phyloP scores from a whole-genome alignment of 2,329 filamentous ascomycete species.

The Sporothrix mexicana region DNA sequence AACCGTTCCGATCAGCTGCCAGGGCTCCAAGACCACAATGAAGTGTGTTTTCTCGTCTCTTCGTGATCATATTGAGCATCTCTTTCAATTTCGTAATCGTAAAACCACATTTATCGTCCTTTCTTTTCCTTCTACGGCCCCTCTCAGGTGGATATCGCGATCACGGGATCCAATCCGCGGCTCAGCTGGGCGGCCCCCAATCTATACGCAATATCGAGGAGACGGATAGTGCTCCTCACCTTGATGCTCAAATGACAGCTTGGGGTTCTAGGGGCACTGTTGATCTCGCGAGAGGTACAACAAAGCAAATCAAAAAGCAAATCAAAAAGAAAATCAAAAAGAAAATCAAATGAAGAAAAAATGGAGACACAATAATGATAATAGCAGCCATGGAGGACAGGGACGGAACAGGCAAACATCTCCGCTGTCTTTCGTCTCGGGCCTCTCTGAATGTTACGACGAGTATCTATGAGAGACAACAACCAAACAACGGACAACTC shows the following conservation, averaged over 20 bases:
- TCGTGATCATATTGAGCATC: too few relatives aligned
- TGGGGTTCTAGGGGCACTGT: neutral
- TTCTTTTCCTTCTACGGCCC: neutral
- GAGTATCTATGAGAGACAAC: neutral
- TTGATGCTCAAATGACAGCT: neutral
- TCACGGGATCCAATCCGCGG: too few relatives aligned
- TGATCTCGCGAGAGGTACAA: slow-evolving; percentile 1
- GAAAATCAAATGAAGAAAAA: too few relatives aligned
- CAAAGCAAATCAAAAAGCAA: slow-evolving; percentile 21
- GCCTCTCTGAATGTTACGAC: too few relatives aligned
- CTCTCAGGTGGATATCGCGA: neutral
- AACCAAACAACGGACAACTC: neutral
- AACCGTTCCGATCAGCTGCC: neutral
- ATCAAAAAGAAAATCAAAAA: neutral
- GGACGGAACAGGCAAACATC: neutral
- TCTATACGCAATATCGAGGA: neutral
- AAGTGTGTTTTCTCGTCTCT: neutral
- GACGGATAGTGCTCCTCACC: neutral
- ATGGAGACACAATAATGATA: too few relatives aligned
- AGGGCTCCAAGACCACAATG: neutral
- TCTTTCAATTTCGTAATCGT: neutral
- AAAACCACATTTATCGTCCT: too few relatives aligned
- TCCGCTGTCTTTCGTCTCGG: too few relatives aligned
- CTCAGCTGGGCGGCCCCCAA: slow-evolving; percentile 10
- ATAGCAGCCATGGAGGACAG: too few relatives aligned